Percentiles rank a stretch among this genome's conserved stretches.
Conservation (phyloP, 192 early-diverging fungal genomes). For the Coemansia sp. region DNA sequence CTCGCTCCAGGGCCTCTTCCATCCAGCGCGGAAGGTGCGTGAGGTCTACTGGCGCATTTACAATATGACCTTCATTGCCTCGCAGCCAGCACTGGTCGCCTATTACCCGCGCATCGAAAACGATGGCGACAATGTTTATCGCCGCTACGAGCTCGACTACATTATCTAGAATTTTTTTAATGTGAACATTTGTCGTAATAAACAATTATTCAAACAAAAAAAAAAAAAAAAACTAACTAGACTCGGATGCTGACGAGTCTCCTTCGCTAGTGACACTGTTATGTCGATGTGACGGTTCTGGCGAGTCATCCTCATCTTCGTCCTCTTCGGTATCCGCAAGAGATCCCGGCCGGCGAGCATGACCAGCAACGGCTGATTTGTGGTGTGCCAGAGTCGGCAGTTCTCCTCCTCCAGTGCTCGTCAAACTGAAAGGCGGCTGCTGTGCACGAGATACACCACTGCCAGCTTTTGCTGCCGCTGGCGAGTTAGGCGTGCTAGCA, state of each 20-base stretch:
- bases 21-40: slow-evolving; percentile 92
- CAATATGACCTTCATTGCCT: slow-evolving; percentile 91
- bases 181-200: no score
- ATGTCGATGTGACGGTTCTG: not conserved
- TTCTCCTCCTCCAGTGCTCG: slow-evolving; percentile 10
- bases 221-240: slow-evolving; percentile 1
- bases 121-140: slow-evolving; percentile 75
- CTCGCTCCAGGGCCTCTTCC: slow-evolving; percentile 93
- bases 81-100: slow-evolving; percentile 89
- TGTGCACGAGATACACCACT: slow-evolving; percentile 5
- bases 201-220: not conserved
- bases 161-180: slow-evolving; percentile 42
- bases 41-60: slow-evolving; percentile 99
- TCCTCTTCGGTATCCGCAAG: not conserved
- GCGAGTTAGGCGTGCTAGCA: slow-evolving; percentile 36
- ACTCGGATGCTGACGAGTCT: not conserved
- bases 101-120: slow-evolving; percentile 92
- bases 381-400: not conserved
- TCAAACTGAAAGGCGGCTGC: not conserved
- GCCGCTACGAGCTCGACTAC: slow-evolving; percentile 84
- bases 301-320: not conserved
- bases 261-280: not conserved
- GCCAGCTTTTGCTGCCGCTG: slow-evolving; percentile 6
- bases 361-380: not conserved
- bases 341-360: not conserved